Conservation (phyloP, 2,329 filamentous ascomycete species). For the Dissoconium aciculare region DNA sequence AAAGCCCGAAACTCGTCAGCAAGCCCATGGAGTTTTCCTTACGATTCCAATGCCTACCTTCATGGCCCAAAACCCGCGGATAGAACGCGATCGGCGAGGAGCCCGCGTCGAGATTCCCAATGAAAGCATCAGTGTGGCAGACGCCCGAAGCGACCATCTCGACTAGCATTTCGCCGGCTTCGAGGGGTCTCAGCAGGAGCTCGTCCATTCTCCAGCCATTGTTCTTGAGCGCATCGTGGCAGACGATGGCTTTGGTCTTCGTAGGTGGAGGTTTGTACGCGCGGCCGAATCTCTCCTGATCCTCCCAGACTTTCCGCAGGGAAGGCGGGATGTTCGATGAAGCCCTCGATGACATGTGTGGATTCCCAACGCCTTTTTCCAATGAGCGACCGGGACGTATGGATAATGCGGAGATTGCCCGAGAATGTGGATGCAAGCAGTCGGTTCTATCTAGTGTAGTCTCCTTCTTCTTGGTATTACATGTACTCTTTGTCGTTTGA, state of each 20-base stretch:
- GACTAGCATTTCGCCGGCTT: slow-evolving; percentile 37
- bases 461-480: no score
- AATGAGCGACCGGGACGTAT: no score
- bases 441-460: no score
- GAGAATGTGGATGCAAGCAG: no score
- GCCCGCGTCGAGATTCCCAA: slow-evolving; percentile 27
- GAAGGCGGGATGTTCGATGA: slow-evolving; percentile 17
- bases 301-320: slow-evolving; percentile 15
- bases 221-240: slow-evolving; percentile 23
- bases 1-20: slow-evolving; percentile 1
- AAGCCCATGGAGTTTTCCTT: not conserved
- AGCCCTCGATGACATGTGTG: slow-evolving; percentile 14
- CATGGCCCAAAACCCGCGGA: slow-evolving; percentile 38
- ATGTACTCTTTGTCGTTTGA: no score
- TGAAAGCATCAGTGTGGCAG: slow-evolving; percentile 40
- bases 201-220: slow-evolving; percentile 28
- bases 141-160: slow-evolving; percentile 40
- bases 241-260: slow-evolving; percentile 26
- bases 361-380: no score
- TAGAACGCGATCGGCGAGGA: slow-evolving; percentile 27
- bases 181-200: slow-evolving; percentile 23
- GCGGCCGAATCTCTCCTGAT: slow-evolving; percentile 10
- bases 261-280: slow-evolving; percentile 4
- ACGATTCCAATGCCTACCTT: slow-evolving; percentile 27
- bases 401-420: no score